Percentiles rank a stretch among this genome's conserved stretches.
Conservation (phyloP, 129 eudicot genomes). For the Tagetes patula region DNA sequence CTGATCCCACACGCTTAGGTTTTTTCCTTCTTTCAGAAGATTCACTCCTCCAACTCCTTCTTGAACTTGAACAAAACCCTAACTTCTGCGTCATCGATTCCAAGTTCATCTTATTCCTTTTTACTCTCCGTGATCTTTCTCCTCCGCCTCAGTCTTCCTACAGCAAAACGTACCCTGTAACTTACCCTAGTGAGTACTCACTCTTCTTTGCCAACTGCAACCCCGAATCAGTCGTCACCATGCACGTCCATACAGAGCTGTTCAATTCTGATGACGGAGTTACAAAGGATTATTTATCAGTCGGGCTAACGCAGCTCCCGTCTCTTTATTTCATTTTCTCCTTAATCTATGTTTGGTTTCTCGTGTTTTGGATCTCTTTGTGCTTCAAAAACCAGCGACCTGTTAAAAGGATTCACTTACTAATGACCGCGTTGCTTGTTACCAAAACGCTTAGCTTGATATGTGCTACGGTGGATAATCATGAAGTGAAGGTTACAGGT, state of each 20-base stretch:
- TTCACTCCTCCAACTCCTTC: constrained; percentile 23
- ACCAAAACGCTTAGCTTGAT: constrained; percentile 40
- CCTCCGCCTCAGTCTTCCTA: constrained; percentile 39
- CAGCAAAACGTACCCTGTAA: constrained; percentile 30
- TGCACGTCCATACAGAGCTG: constrained; percentile 34
- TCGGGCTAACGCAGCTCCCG: constrained; percentile 45
- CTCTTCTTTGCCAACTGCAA: constrained; percentile 37
- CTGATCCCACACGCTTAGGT: constrained; percentile 44
- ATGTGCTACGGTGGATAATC: constrained; percentile 34
- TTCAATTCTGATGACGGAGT: constrained; percentile 24
- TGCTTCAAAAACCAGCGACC: constrained; percentile 32
- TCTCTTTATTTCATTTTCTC: constrained; percentile 30
- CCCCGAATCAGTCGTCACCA: constrained; percentile 27
- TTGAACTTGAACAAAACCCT: constrained; percentile 33
- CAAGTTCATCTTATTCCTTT: constrained; percentile 35
- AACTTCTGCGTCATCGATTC: constrained; percentile 41
- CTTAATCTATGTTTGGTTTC: constrained; percentile 31
- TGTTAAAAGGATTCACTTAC: constrained; percentile 36
- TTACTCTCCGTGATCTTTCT: constrained; percentile 42
- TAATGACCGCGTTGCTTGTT: constrained; percentile 45
- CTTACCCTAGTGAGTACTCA: constrained; percentile 30
- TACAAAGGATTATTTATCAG: constrained; percentile 34
- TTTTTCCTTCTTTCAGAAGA: constrained; percentile 39
- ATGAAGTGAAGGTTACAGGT: constrained; percentile 39
- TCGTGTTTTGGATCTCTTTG: constrained; percentile 31